Evolutionary conservation across 192 early-diverging fungal species (phyloP).

Genomic region (Coemansia sp.): DNA sequence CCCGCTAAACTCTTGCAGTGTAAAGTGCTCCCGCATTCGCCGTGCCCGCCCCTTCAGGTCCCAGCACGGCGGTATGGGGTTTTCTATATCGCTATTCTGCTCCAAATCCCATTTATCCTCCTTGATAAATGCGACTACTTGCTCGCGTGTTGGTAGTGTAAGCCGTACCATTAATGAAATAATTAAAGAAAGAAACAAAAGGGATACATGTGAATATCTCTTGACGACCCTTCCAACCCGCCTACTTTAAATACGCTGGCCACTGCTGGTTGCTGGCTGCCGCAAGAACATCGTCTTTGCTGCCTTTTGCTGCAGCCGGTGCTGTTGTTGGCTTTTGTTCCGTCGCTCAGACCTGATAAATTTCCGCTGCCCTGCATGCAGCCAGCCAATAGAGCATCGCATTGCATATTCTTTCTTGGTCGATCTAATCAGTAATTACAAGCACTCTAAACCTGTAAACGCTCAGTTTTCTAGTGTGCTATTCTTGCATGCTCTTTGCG

Average conservation of each 20-base stretch:
- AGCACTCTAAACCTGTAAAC: too few relatives aligned
- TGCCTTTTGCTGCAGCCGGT: too few relatives aligned
- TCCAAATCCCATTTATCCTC: constrained; percentile 33
- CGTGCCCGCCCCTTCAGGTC: constrained; percentile 32
- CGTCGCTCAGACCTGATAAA: constrained; percentile 3
- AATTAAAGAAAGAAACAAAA: too few relatives aligned
- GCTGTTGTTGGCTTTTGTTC: background rate
- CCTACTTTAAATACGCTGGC: too few relatives aligned
- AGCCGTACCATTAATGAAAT: constrained; percentile 7
- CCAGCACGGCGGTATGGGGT: constrained; percentile 48
- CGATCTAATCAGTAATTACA: too few relatives aligned
- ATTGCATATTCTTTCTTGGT: too few relatives aligned
- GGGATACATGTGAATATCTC: too few relatives aligned
- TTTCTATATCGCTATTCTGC: constrained; percentile 8
- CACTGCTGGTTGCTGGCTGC: too few relatives aligned
- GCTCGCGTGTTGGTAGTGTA: constrained; percentile 35
- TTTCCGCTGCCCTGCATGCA: constrained; percentile 18
- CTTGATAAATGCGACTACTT: constrained; percentile 31
- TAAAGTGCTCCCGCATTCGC: constrained; percentile 45
- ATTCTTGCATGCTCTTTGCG: background rate
- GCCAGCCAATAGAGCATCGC: constrained; percentile 2
- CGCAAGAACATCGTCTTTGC: too few relatives aligned
- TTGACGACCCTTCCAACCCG: too few relatives aligned
- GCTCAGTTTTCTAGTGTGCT: background rate
- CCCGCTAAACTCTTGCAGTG: constrained; percentile 59